These are phyloP conservation scores for Cladosporium sp. DNA, from an alignment of 2,329 filamentous ascomycete genomes.

Conservation along the genomic window DNA sequence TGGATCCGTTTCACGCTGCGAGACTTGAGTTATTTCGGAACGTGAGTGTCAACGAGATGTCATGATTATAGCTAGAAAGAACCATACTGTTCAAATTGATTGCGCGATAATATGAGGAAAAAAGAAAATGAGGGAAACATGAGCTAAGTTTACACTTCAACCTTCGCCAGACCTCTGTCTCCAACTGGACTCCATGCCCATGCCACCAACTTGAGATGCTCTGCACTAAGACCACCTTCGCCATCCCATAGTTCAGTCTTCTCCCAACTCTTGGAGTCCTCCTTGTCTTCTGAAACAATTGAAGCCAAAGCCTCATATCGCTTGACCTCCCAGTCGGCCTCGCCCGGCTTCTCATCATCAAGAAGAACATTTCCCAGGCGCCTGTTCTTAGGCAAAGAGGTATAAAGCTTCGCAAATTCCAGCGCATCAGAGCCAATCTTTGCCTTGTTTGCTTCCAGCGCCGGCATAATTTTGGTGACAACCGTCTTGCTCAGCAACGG, in stretches of 20 bases:
- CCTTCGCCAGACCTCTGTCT: constrained; percentile 28
- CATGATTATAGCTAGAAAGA: not conserved
- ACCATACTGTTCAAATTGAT: not conserved
- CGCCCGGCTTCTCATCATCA: constrained; percentile 33
- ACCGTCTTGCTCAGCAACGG: constrained; percentile 34
- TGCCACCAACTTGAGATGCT: constrained; percentile 33
- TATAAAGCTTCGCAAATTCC: constrained; percentile 33
- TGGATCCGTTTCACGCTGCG: no score
- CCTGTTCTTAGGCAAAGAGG: constrained; percentile 31
- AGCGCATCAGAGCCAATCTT: constrained; percentile 24
- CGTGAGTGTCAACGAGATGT: not conserved
- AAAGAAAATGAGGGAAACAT: no score
- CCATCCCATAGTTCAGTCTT: constrained; percentile 33
- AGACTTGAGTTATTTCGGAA: no score
- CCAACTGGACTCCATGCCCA: constrained; percentile 37
- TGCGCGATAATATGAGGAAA: not conserved
- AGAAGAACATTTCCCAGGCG: constrained; percentile 36
- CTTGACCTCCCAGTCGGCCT: constrained; percentile 35
- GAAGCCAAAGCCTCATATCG: constrained; percentile 31
- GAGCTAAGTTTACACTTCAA: not conserved
- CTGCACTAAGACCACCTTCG: constrained; percentile 14
- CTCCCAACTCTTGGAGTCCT: constrained; percentile 23
- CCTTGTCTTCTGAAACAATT: constrained; percentile 30
- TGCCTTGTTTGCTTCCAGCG: constrained; percentile 26
- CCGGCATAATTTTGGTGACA: constrained; percentile 26